Base-by-base conservation (phyloP, 2,329 filamentous ascomycete genomes). In the Aspergillus sp. region DNA sequence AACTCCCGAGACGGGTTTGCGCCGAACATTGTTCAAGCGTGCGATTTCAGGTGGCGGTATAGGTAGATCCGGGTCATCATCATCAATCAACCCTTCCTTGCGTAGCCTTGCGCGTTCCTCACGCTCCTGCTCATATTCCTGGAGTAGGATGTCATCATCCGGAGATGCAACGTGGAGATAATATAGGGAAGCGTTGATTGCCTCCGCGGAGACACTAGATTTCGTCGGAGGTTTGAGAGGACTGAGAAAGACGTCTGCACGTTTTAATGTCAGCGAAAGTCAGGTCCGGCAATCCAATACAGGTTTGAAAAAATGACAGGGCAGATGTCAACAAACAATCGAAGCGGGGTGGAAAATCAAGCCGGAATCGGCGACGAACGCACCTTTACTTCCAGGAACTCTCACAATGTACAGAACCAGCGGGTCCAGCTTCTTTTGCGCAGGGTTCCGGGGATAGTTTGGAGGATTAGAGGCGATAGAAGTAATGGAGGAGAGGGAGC, bases 361-460 rank as follows among this genome's bases (percentile, higher is more conserved):
- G 40, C 27, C 2, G 14, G 12, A 12, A 45, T 37, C 15, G 27
- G 43, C 33, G n/a, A 37, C 6, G 46, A 21, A 40, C 68, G 19
- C 80, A 93, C 91, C 91, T 87, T 87, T 86, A 62, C 90, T 96
- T 21, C 93, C 93, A 1, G 95, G 95, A 0, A 99, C 93, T 64
- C 93, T 83, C 37, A 93, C 91, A 64, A 99, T 96, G 76, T 99
- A 99, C 41, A 99, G 83, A 2, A 88, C 86, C 51, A 98, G 75
- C 4, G 91, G 86, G 50, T 91, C 86, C 62, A 88, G 84, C 62
- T 80, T 84, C 66, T 83, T 78, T 64, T 89, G 86, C 3, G 86
- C 85, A 5, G 90, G 89, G 69, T 90, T 90, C 68, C 89, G 84
- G 50, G 91, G 91, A 73, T 96, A 95, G 66, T 87, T 84, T 47